Percentiles rank a stretch among this genome's conserved stretches.
These are phyloP conservation scores for Trichoderma aggressivum DNA, from an alignment of 2,329 filamentous ascomycete genomes.

Conservation along the genomic window DNA sequence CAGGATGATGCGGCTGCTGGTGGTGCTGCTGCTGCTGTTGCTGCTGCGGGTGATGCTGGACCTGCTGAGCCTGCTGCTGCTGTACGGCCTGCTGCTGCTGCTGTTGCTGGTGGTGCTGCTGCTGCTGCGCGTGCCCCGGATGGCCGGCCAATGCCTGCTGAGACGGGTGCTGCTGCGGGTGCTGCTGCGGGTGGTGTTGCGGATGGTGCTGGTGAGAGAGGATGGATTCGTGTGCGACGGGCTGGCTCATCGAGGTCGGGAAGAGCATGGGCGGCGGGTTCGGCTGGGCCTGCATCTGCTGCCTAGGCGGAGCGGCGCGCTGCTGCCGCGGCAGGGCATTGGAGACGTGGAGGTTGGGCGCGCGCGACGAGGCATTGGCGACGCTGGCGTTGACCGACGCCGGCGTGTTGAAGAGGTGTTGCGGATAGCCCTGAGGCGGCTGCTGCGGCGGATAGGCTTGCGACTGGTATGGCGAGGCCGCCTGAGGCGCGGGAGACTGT, in stretches of 20 bases:
- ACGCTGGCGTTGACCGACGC: conserved; percentile 47
- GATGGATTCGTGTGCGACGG: conserved; percentile 42
- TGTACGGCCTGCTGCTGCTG: conserved; percentile 28
- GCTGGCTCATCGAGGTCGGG: conserved; percentile 38
- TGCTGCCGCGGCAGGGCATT: conserved; percentile 47
- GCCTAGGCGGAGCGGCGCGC: conserved; percentile 43
- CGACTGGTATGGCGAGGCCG: conserved; percentile 53
- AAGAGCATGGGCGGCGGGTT: conserved; percentile 38
- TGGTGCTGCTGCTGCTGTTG: conserved; percentile 32
- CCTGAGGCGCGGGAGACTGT: conserved; percentile 52
- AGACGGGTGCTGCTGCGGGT: conserved; percentile 31
- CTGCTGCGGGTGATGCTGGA: conserved; percentile 25
- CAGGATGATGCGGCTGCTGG: conserved; percentile 21
- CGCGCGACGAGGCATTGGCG: conserved; percentile 45
- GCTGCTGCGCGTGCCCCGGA: conserved; percentile 33
- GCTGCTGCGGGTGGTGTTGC: conserved; percentile 35
- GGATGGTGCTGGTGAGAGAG: conserved; percentile 39
- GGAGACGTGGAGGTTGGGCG: conserved; percentile 45
- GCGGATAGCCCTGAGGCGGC: conserved; percentile 47
- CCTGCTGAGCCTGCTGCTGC: conserved; percentile 25
- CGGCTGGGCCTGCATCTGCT: conserved; percentile 43
- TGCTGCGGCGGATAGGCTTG: conserved; percentile 54
- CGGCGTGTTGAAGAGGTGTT: conserved; percentile 51
- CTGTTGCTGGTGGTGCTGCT: conserved; percentile 29
- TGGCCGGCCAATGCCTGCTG: conserved; percentile 29